Conservation (phyloP, 106 monocot genomes). For the Acorus calamus region DNA sequence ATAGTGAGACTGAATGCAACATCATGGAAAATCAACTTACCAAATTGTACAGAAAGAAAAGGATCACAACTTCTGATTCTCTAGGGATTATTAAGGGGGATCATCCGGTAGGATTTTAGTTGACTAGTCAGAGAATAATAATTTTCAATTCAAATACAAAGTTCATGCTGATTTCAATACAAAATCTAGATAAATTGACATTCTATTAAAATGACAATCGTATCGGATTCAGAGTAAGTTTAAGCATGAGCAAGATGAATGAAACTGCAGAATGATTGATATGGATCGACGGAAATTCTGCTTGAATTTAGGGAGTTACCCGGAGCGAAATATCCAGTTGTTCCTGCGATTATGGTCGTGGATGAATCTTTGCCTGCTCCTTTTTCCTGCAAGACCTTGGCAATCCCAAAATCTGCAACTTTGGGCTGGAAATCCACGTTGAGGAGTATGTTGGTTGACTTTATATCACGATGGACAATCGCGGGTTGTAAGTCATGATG, state of each 20-base stretch:
- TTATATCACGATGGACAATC: constrained; percentile 87
- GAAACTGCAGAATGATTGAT: too few relatives aligned
- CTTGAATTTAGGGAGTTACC: constrained; percentile 20
- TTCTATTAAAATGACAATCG: too few relatives aligned
- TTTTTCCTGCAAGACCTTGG: constrained; percentile 75
- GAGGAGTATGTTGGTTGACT: constrained; percentile 84
- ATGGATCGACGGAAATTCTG: too few relatives aligned
- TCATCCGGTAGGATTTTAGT: too few relatives aligned
- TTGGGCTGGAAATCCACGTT: constrained; percentile 86
- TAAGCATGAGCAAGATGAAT: too few relatives aligned
- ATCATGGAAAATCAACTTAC: neutral
- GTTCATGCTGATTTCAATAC: too few relatives aligned
- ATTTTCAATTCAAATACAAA: too few relatives aligned
- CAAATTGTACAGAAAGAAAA: neutral
- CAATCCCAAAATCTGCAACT: constrained; percentile 91
- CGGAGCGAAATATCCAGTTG: constrained; percentile 88
- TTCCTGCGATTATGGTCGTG: constrained; percentile 64
- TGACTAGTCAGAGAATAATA: too few relatives aligned
- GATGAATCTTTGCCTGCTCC: constrained; percentile 28
- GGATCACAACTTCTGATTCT: too few relatives aligned
- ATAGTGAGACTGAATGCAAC: neutral
- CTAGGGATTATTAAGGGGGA: too few relatives aligned
- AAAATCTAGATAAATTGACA: too few relatives aligned
- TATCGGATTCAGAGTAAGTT: too few relatives aligned
- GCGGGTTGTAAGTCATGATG: constrained; percentile 84